phyloP scores from a whole-genome alignment of 208 protist genomes.

The Leishmania braziliensis region DNA sequence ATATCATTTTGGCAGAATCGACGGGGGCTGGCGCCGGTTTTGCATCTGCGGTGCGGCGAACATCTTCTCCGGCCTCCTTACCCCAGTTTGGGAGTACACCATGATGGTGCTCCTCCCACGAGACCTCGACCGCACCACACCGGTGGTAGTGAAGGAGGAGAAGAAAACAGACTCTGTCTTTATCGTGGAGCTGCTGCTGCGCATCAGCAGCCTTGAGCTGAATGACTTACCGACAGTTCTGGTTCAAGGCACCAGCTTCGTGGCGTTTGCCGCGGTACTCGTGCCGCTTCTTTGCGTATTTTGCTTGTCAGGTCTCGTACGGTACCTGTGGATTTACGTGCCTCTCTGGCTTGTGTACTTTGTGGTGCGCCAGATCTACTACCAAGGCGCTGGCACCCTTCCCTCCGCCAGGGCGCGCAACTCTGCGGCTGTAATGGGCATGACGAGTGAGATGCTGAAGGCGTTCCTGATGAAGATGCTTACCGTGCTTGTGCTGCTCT shows the following conservation, averaged over 20 bases:
- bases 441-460: conserved; percentile 46
- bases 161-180: conserved; percentile 50
- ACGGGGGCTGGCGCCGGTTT: conserved; percentile 59
- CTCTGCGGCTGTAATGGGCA: conserved; percentile 23
- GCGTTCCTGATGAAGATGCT: conserved; percentile 48
- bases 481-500: conserved; percentile 51
- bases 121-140: conserved; percentile 24
- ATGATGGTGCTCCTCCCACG: conserved; percentile 40
- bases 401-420: conserved; percentile 18
- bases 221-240: conserved; percentile 58
- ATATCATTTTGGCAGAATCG: conserved; percentile 50
- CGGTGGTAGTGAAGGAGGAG: conserved; percentile 38
- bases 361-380: conserved; percentile 48
- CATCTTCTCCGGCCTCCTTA: conserved; percentile 56
- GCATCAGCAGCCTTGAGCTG: conserved; percentile 48
- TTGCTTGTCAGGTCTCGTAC: conserved; percentile 34
- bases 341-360: conserved; percentile 36
- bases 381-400: conserved; percentile 16
- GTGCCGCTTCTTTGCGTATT: conserved; percentile 48
- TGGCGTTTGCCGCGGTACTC: conserved; percentile 52
- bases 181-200: conserved; percentile 62
- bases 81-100: conserved; percentile 59
- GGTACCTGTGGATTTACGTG: conserved; percentile 47
- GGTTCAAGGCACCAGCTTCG: conserved; percentile 62
- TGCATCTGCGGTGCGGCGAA: conserved; percentile 59